Evolutionary conservation across 192 early-diverging fungal genomes (phyloP).

Genomic region (Spizellomyces punctatus): DNA sequence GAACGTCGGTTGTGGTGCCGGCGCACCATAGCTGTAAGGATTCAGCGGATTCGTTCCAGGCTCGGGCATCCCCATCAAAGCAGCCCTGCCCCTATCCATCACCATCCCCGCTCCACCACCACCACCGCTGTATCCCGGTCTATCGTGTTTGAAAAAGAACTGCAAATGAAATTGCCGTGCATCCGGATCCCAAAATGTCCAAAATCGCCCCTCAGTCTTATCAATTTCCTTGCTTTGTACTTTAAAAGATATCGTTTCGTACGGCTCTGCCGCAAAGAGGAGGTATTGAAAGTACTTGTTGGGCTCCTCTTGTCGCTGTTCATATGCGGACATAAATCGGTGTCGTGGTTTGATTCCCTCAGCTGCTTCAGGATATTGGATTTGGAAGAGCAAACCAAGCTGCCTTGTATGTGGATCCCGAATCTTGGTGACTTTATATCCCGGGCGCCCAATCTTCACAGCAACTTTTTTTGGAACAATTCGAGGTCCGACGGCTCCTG

Average conservation of each 20-base stretch:
- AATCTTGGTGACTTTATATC: slow-evolving; percentile 89
- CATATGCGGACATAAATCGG: slow-evolving; percentile 96
- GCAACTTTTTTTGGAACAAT: slow-evolving; percentile 67
- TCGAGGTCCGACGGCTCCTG: slow-evolving; percentile 41
- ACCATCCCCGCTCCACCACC: background rate
- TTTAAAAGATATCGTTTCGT: slow-evolving; percentile 93
- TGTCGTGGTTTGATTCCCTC: slow-evolving; percentile 82
- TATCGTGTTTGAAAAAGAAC: slow-evolving; percentile 80
- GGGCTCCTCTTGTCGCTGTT: slow-evolving; percentile 88
- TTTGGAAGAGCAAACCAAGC: slow-evolving; percentile 88
- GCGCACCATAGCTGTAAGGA: slow-evolving; percentile 1
- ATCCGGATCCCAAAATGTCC: slow-evolving; percentile 94
- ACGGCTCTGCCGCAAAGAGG: slow-evolving; percentile 93
- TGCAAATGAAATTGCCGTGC: slow-evolving; percentile 85
- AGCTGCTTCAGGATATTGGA: slow-evolving; percentile 94
- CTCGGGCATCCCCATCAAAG: slow-evolving; percentile 16
- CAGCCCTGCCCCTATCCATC: slow-evolving; percentile 20
- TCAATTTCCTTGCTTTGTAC: slow-evolving; percentile 94
- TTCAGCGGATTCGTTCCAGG: slow-evolving; percentile 10
- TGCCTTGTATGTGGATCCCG: slow-evolving; percentile 85
- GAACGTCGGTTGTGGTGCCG: no score
- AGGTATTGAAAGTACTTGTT: slow-evolving; percentile 90
- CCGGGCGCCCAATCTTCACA: slow-evolving; percentile 95
- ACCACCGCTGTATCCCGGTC: slow-evolving; percentile 11
- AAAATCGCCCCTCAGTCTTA: slow-evolving; percentile 80